Evolutionary conservation across 2,329 filamentous ascomycete genomes (phyloP), one percentile per base, ranked within the genome.

Genomic region (Massarina eburnea): DNA sequence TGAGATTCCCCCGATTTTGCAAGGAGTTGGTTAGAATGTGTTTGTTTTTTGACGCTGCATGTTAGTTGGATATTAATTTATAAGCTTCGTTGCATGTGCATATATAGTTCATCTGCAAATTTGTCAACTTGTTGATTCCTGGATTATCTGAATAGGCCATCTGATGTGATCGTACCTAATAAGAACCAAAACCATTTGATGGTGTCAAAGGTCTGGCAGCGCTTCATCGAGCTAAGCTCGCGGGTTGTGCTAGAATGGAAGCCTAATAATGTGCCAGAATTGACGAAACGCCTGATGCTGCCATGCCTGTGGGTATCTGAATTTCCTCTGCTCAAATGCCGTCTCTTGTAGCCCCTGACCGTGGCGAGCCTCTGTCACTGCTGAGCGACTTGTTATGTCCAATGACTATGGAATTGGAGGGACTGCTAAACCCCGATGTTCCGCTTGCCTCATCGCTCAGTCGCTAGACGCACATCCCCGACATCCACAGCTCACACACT

Each of bases 401-500:
- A 18, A 14, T n/a, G 3, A n/a, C 15, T 34, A n/a, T 15, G 14
- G 15, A 6, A 34, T 34, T n/a, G n/a, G n/a, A n/a, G n/a, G n/a
- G n/a, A n/a, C n/a, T n/a, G n/a, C n/a, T n/a, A n/a, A n/a, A n/a
- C n/a, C n/a, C n/a, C n/a, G n/a, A n/a, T n/a, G n/a, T n/a, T n/a
- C n/a, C n/a, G n/a, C 18, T 15, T 21, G 22, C 6, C 32, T 21
- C 7, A 18, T 42, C 14, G 10, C 51, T 67, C 65, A 96, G 69
- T 96, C 91, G 64, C 83, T 88, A 37, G 91, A 95, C 14, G 89
- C 82, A 71, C 92, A 97, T 1, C 92, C 92, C 64, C 89, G 80
- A 71, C 94, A 99, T 8, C 94, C 94, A 71, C 94, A 99, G 72
- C 83, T 96, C 41, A 97, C 90, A 66, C 94, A 99, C 71, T 97